Base-by-base conservation (phyloP, 495 filamentous ascomycete genomes). In the Penicillium cataractarum region DNA sequence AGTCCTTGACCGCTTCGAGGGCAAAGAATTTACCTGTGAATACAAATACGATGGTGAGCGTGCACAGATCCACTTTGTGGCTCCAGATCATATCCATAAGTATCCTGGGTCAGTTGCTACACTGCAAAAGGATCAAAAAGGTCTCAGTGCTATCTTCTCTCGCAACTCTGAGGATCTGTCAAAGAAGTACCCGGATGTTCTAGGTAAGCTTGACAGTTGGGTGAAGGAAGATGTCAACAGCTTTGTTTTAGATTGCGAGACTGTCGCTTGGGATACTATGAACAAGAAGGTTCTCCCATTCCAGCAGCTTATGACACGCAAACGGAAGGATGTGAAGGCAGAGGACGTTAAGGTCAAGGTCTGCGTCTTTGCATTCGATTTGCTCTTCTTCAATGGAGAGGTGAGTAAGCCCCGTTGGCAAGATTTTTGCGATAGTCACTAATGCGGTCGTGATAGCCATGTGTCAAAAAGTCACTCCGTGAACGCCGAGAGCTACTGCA, bases 31-130 rank as follows among this genome's bases (percentile, higher is more conserved):
- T 65, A 98, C 95, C 17, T 99, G 96, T 78, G 95, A 99, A 70
- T 99, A 96, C 80, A 99, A 99, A 70, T 99, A 99, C 67, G 95
- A 99, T 67, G 95, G 95, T 29, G 95, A 99, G 74, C 82, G 95
- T 70, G 94, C 96, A 17, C 95, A 99, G 75, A 97, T 99, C 49
- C 95, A 99, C 72, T 99, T 93, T 62, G 92, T 99, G 39, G 88
- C 95, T 3, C 91, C 96, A 46, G 89, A 94, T 59, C 83, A 90
- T 9, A 78, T 83, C 3, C 77, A 89, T 15, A 82, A 92, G 42
- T 92, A 80, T 68, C 84, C 80, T 6, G 87, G 82, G 1, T 73
- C 80, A 17, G 68, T 63, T 19, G 48, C 61, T 24, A 81, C 78
- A 3, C 53, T 82, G 35, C 71, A 80, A 57, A 76, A 74, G 53